A percentile compares a stretch with the other conserved stretches of the same genome.
These are phyloP conservation scores for Penicillium lagena DNA, from an alignment of 495 filamentous ascomycete genomes.

Conservation along the genomic window DNA sequence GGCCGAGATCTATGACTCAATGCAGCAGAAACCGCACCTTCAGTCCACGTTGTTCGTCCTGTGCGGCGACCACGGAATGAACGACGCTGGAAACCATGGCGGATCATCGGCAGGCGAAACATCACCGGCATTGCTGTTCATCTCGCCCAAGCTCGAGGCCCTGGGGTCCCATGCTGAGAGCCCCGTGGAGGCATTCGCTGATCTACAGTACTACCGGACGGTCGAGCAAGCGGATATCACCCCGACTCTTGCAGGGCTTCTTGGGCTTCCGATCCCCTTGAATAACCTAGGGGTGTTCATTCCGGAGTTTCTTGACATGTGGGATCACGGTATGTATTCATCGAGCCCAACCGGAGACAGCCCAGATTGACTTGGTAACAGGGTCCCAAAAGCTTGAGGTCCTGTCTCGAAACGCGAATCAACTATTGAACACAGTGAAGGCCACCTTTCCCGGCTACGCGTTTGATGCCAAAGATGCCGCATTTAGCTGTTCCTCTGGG, in stretches of 20 bases:
- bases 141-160: conserved; percentile 73
- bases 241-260: conserved; percentile 77
- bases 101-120: conserved; percentile 91
- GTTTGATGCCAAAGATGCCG: conserved; percentile 35
- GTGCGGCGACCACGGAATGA: conserved; percentile 97
- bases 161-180: conserved; percentile 38
- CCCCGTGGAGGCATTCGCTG: conserved; percentile 31
- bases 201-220: conserved; percentile 73
- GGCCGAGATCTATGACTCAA: conserved; percentile 64
- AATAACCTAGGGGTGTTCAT: conserved; percentile 92
- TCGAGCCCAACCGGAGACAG: background rate
- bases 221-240: conserved; percentile 92
- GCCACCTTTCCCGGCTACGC: conserved; percentile 56
- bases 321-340: conserved; percentile 46
- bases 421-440: conserved; percentile 67
- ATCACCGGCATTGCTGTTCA: conserved; percentile 83
- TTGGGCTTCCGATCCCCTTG: conserved; percentile 84
- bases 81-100: conserved; percentile 95
- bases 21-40: conserved; percentile 63
- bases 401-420: conserved; percentile 66
- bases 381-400: conserved; percentile 54
- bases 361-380: conserved; percentile 6
- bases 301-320: conserved; percentile 67
- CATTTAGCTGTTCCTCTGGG: conserved; percentile 34
- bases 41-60: conserved; percentile 76